Conservation (phyloP, 2,329 filamentous ascomycete genomes). For the Fusarium falciforme region DNA sequence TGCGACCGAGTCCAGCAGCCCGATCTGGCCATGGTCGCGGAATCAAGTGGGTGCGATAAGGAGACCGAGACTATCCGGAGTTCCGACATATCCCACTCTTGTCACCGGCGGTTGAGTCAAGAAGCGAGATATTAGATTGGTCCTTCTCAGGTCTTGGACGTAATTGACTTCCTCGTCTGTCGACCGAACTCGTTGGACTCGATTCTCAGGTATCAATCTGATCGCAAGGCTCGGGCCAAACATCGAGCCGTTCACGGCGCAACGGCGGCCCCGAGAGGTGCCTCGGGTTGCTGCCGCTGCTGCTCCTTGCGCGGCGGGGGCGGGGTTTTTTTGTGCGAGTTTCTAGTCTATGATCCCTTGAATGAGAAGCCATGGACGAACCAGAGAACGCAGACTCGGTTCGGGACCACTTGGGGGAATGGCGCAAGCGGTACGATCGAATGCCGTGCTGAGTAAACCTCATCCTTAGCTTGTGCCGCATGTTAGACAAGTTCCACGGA, state of each 20-base stretch:
- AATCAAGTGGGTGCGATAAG: constrained; percentile 43
- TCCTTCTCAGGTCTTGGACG: background rate
- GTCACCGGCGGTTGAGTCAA: constrained; percentile 1
- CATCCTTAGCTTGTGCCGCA: constrained; percentile 7
- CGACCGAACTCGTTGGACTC: background rate
- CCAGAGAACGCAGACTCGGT: constrained; percentile 22
- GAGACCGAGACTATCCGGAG: constrained; percentile 29
- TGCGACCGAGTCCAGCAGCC: constrained; percentile 38
- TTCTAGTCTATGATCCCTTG: constrained; percentile 37
- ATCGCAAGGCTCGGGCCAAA: constrained; percentile 3
- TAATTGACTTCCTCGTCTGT: background rate
- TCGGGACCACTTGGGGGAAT: constrained; percentile 34
- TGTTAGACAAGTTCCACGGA: constrained; percentile 14
- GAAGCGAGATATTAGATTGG: background rate
- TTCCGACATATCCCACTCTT: constrained; percentile 29
- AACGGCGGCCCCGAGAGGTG: constrained; percentile 16
- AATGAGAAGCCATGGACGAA: constrained; percentile 27
- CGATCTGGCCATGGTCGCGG: constrained; percentile 44
- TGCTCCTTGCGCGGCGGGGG: constrained; percentile 21
- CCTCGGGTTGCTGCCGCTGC: constrained; percentile 20
- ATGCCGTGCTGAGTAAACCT: constrained; percentile 38
- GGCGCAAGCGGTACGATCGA: constrained; percentile 38
- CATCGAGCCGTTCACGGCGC: constrained; percentile 9
- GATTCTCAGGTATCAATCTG: constrained; percentile 6
- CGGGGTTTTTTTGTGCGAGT: constrained; percentile 21